Conservation (phyloP, 2,329 filamentous ascomycete genomes). For the Coniochaeta sp. region DNA sequence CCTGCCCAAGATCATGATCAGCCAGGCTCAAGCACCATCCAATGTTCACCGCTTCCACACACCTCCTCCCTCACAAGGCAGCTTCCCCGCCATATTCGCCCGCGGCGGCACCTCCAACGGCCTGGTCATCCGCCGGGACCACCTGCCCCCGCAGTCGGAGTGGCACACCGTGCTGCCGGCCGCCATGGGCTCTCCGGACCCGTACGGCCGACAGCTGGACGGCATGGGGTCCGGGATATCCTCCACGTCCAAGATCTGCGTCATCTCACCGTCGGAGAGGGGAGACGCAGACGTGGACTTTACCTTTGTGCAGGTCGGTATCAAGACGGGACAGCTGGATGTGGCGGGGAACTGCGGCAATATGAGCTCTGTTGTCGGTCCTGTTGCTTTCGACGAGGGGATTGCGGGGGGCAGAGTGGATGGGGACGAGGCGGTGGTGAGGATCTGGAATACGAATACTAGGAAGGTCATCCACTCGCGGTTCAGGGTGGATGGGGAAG, state of each 20-base stretch:
- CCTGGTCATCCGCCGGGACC: slow-evolving; percentile 14
- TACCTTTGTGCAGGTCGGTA: slow-evolving; percentile 63
- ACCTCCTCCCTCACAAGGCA: background rate
- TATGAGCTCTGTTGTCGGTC: slow-evolving; percentile 60
- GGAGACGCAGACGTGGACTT: slow-evolving; percentile 30
- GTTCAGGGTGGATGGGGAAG: slow-evolving; percentile 26
- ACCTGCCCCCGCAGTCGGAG: slow-evolving; percentile 11
- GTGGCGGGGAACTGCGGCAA: slow-evolving; percentile 70
- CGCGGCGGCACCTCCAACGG: slow-evolving; percentile 23
- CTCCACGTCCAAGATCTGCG: slow-evolving; percentile 62
- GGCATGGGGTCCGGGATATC: slow-evolving; percentile 64
- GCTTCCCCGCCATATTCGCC: slow-evolving; percentile 19
- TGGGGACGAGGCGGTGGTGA: slow-evolving; percentile 29
- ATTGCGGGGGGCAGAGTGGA: slow-evolving; percentile 15
- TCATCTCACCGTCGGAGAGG: slow-evolving; percentile 40
- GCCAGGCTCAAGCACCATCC: background rate
- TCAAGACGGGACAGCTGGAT: slow-evolving; percentile 54
- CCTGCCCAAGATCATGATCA: too few species aligned
- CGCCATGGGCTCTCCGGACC: slow-evolving; percentile 58
- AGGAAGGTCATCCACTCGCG: slow-evolving; percentile 39
- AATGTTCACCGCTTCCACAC: background rate
- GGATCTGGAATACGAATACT: slow-evolving; percentile 67
- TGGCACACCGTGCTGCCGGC: slow-evolving; percentile 16
- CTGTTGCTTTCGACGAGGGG: slow-evolving; percentile 51
- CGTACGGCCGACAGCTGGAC: slow-evolving; percentile 61